Conservation (phyloP, 2,329 filamentous ascomycete genomes). For the Cytospora paraplurivora region DNA sequence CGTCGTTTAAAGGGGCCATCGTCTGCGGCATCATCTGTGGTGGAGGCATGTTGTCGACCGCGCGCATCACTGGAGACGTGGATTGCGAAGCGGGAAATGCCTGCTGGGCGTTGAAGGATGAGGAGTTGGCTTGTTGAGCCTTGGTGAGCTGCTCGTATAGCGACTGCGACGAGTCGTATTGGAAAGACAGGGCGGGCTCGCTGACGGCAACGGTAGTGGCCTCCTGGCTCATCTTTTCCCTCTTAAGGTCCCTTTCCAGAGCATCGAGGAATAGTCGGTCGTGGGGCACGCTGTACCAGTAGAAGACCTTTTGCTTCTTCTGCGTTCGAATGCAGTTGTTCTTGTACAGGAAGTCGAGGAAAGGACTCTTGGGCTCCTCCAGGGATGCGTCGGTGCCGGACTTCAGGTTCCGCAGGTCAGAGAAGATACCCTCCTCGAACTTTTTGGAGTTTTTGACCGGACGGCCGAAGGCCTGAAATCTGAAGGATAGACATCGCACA, state of each 20-base stretch:
- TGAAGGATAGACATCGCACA: conserved; percentile 94
- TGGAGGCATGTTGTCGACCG: conserved; percentile 89
- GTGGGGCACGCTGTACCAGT: conserved; percentile 99
- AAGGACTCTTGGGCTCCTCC: conserved; percentile 97
- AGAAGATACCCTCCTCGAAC: conserved; percentile 99
- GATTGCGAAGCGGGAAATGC: conserved; percentile 75
- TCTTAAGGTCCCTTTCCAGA: conserved; percentile 93
- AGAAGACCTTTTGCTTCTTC: conserved; percentile 99
- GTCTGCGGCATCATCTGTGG: conserved; percentile 59
- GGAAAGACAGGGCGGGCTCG: conserved; percentile 96
- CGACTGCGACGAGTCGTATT: conserved; percentile 98
- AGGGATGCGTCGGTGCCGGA: conserved; percentile 97
- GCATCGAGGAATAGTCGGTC: conserved; percentile 97
- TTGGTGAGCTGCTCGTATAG: conserved; percentile 99
- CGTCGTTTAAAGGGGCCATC: conserved; percentile 59
- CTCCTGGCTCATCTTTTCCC: conserved; percentile 99
- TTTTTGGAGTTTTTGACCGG: conserved; percentile 99
- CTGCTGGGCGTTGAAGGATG: conserved; percentile 85
- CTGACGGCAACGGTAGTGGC: conserved; percentile 94
- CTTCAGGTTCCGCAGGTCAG: conserved; percentile 95
- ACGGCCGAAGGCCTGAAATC: conserved; percentile 97
- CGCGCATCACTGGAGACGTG: conserved; percentile 84
- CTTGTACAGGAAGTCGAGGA: conserved; percentile 99
- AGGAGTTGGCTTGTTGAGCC: conserved; percentile 97
- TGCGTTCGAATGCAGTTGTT: conserved; percentile 99